Conservation (phyloP, 139 green algal species). For the Tetraselmis chui region DNA sequence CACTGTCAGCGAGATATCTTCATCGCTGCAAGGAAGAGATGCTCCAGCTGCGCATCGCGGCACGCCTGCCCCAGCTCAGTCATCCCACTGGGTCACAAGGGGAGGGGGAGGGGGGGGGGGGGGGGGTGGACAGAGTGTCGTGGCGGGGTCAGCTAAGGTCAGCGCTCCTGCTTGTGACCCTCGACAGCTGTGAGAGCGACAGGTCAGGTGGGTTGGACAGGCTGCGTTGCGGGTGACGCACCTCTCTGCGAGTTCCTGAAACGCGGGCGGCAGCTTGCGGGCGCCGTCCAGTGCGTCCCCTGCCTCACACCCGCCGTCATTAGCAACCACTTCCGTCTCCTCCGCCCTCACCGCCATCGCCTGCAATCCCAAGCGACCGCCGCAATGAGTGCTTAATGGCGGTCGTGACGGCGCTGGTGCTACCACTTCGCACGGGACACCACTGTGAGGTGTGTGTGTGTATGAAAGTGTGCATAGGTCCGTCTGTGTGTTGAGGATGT, state of each 20-base stretch:
- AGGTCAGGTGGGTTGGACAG: neutral
- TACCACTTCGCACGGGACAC: neutral
- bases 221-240: neutral
- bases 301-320: neutral
- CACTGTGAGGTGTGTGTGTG: neutral
- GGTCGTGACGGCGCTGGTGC: neutral
- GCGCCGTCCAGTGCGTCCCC: neutral
- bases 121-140: no score
- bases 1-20: slow-evolving; percentile 32
- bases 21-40: slow-evolving; percentile 54
- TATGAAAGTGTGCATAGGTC: no score
- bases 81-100: slow-evolving; percentile 29
- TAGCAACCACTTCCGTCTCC: slow-evolving; percentile 2
- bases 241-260: slow-evolving; percentile 49
- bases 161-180: neutral
- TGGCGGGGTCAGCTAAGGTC: neutral
- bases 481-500: neutral
- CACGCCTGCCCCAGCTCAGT: slow-evolving; percentile 42
- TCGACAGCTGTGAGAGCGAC: neutral
- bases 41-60: slow-evolving; percentile 39
- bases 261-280: neutral
- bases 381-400: no score
- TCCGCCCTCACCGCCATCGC: slow-evolving; percentile 43
- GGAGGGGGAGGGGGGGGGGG: neutral
- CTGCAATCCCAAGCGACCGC: slow-evolving; percentile 29